phyloP scores from a whole-genome alignment of 345 rosid species.

The Eucalyptus brandiana region DNA sequence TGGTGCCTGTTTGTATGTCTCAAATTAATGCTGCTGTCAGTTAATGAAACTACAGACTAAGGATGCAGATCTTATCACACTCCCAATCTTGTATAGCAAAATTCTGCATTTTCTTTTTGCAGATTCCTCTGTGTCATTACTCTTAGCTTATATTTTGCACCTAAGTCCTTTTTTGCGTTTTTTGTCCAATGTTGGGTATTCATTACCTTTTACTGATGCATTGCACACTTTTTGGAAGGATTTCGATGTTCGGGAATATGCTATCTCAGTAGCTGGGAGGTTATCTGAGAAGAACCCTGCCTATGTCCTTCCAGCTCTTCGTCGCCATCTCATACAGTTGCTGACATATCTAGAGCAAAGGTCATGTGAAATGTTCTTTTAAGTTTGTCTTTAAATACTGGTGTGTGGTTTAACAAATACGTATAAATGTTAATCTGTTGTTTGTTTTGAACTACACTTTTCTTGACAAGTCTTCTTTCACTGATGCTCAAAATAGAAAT shows the following conservation, averaged over 20 bases:
- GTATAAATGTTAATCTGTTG: not conserved
- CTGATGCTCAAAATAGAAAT: not conserved
- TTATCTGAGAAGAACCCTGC: constrained; percentile 98
- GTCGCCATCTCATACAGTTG: constrained; percentile 95
- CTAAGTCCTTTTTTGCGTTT: not conserved
- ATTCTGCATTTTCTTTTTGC: not conserved
- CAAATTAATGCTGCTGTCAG: not conserved
- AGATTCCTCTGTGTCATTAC: not conserved
- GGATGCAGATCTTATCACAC: not conserved
- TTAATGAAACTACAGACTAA: not conserved
- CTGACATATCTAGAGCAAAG: constrained; percentile 93
- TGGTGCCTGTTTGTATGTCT: not conserved
- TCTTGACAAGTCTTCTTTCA: not conserved
- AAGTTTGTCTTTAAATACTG: not conserved
- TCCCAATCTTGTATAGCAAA: not conserved
- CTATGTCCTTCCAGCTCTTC: constrained; percentile 99
- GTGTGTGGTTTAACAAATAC: not conserved
- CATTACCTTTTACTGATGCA: not conserved
- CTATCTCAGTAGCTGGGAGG: constrained; percentile 92
- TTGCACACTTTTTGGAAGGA: constrained; percentile 27
- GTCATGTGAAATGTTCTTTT: constrained; percentile 20
- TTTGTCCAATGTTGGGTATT: not conserved
- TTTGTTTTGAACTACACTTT: not conserved
- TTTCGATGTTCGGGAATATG: constrained; percentile 90
- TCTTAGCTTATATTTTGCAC: not conserved